phyloP scores from a whole-genome alignment of 768 basidiomycete species.

The Collybia sordida region DNA sequence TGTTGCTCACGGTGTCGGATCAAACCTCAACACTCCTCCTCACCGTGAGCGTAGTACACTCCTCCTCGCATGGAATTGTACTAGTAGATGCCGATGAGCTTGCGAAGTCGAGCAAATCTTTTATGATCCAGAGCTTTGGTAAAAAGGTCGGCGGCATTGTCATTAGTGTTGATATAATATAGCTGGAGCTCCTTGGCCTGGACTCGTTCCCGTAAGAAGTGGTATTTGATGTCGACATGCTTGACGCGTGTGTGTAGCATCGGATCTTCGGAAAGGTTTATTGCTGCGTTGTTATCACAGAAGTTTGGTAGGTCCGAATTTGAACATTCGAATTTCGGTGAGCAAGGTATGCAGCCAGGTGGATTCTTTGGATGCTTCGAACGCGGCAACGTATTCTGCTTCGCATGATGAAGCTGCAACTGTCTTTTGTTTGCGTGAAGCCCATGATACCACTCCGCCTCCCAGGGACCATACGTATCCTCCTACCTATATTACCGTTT shows the following conservation, averaged over 20 bases:
- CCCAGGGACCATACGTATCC: slow-evolving; percentile 22
- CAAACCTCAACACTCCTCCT: too few species aligned
- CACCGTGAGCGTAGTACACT: too few species aligned
- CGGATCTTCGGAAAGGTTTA: slow-evolving; percentile 29
- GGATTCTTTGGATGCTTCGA: slow-evolving; percentile 19
- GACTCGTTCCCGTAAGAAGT: slow-evolving; percentile 33
- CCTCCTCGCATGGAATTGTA: too few species aligned
- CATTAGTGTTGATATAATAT: slow-evolving; percentile 24
- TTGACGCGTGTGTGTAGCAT: slow-evolving; percentile 30
- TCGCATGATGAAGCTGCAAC: slow-evolving; percentile 23
- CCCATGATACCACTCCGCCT: slow-evolving; percentile 17
- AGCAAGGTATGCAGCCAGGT: slow-evolving; percentile 15
- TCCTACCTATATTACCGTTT: too few species aligned
- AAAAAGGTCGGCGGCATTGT: slow-evolving; percentile 36
- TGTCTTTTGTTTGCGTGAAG: slow-evolving; percentile 7
- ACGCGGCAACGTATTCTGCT: slow-evolving; percentile 37
- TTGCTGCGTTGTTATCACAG: slow-evolving; percentile 35
- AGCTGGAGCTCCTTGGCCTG: slow-evolving; percentile 20
- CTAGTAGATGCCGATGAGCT: too few species aligned
- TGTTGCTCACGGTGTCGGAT: too few species aligned
- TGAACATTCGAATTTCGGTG: slow-evolving; percentile 8
- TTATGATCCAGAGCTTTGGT: slow-evolving; percentile 32
- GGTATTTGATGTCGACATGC: slow-evolving; percentile 39
- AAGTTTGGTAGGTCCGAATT: slow-evolving; percentile 8
- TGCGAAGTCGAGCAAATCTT: too few species aligned